Evolutionary conservation across 2,329 filamentous ascomycete species (phyloP).

Genomic region (Sclerotinia glacialis): DNA sequence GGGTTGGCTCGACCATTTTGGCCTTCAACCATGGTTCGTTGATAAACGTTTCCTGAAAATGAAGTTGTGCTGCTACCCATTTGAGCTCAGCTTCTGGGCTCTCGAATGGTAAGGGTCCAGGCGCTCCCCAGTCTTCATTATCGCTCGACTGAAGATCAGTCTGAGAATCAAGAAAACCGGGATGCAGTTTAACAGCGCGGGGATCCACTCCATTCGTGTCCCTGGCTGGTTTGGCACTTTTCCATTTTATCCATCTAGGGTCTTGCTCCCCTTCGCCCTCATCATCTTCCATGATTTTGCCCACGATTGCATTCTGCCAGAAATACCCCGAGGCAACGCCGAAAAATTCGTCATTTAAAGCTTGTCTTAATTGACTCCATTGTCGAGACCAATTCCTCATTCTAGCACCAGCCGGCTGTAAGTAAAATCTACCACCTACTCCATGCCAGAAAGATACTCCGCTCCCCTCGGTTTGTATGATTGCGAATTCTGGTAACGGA

Average conservation of each 20-base stretch:
- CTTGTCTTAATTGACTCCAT: slow-evolving; percentile 29
- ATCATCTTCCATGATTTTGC: slow-evolving; percentile 15
- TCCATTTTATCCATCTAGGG: slow-evolving; percentile 18
- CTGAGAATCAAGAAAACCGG: not conserved
- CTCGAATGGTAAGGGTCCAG: slow-evolving; percentile 19
- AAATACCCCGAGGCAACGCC: slow-evolving; percentile 28
- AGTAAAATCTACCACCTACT: slow-evolving; percentile 27
- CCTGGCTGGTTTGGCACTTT: not conserved
- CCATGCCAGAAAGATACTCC: slow-evolving; percentile 37
- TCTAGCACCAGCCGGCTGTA: slow-evolving; percentile 11
- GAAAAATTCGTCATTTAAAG: not conserved
- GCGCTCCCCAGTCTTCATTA: slow-evolving; percentile 14
- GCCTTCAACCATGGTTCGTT: not conserved
- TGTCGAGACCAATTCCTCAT: slow-evolving; percentile 8
- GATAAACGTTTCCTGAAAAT: not conserved
- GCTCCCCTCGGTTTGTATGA: slow-evolving; percentile 34
- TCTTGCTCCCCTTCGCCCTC: slow-evolving; percentile 20
- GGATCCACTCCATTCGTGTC: not conserved
- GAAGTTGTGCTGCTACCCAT: slow-evolving; percentile 17
- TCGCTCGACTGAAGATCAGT: not conserved
- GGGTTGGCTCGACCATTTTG: slow-evolving; percentile 9
- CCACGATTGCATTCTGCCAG: slow-evolving; percentile 31
- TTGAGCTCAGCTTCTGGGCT: slow-evolving; percentile 17
- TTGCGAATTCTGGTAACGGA: slow-evolving; percentile 36
- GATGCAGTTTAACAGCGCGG: not conserved